Evolutionary conservation across 2,329 filamentous ascomycete genomes (phyloP).

Genomic region (Colletotrichum neosansevieriae): DNA sequence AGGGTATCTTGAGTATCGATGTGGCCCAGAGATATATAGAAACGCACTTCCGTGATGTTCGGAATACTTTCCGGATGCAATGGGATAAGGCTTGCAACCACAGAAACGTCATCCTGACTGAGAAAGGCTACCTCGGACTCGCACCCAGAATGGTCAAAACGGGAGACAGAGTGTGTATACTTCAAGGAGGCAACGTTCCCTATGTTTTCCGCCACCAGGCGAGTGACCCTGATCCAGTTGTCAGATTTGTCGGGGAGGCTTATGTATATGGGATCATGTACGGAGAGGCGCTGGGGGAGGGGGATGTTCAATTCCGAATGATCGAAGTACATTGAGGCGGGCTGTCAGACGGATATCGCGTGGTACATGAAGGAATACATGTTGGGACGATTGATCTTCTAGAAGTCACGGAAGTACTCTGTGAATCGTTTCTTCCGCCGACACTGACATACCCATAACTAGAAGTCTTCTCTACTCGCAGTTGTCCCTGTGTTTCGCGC

Average conservation of each 20-base stretch:
- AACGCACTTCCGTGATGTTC: neutral
- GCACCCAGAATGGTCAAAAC: neutral
- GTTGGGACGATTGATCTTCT: no score
- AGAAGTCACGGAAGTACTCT: no score
- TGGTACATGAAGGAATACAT: no score
- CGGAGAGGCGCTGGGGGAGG: neutral
- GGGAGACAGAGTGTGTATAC: neutral
- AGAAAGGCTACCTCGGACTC: neutral
- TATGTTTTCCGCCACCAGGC: neutral
- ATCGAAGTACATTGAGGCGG: no score
- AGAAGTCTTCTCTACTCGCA: no score
- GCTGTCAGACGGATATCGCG: no score
- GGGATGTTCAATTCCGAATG: neutral
- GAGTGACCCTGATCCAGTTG: neutral
- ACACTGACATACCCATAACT: no score
- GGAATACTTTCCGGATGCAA: neutral
- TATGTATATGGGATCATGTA: neutral
- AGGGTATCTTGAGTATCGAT: neutral
- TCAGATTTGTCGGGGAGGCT: neutral
- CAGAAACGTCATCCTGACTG: neutral
- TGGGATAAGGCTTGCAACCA: neutral
- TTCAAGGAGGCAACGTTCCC: neutral
- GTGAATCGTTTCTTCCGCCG: no score
- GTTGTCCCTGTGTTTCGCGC: no score
- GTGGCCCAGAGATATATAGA: neutral